Evolutionary conservation across 306 rosid genomes (phyloP), one percentile per base, ranked within the genome.

Genomic region (Notholithocarpus densiflorus): DNA sequence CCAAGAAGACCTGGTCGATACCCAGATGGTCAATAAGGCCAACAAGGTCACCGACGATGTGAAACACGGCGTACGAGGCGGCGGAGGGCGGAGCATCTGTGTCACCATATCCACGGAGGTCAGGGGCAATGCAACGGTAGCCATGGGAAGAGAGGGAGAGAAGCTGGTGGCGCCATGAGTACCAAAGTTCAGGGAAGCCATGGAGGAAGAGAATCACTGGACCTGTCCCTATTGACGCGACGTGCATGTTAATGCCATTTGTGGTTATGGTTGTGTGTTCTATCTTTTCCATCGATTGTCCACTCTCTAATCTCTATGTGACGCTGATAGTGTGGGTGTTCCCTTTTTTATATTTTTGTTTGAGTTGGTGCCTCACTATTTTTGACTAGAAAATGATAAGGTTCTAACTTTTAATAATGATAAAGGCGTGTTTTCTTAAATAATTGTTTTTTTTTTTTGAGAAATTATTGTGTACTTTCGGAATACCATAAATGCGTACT

Each of bases 21-120:
- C 85, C 68, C 60, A 87, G 68, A 60, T 80, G 77, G 59, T 90
- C 92, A 24, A 90, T 87, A 71, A 90, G 91, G 34, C 92, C 91
- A 55, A 85, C 80, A 51, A 90, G 85, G 73, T 90, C 95, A 11
- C 83, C 92, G 54, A 90, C 84, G 78, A 90, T 77, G 76, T 89
- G 91, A 62, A 87, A 75, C 53, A 84, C 86, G 20, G 97, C 48
- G 88, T 92, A 88, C 20, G 89, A 87, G 26, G 43, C 9, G 0
- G 90, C 15, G 13, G 84, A 61, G 11, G 88, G 66, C 12, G 94
- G 94, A 0, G 91, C 85, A 24, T 92, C 92, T 17, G 94, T 79
- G 82, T 92, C 97, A n/a, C 97, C 94, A 56, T 82, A 77, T 55
- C 95, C 92, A 20, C 95, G 92, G 51, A 90, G 92, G 83, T 90